These are phyloP conservation scores for Acer negundo DNA, from an alignment of 345 rosid genomes.

Conservation along the genomic window DNA sequence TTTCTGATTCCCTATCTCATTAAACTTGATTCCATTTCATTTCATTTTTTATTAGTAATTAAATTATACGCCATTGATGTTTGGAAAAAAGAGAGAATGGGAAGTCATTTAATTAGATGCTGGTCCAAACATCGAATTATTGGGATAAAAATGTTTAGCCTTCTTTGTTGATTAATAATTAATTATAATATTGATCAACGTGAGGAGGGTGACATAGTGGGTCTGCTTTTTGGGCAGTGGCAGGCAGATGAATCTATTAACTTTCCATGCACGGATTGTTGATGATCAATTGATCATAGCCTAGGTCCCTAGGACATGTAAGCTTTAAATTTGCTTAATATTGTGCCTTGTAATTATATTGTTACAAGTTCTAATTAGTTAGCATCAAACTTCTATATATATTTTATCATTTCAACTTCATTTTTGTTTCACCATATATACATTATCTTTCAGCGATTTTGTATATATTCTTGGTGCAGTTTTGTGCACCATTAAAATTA, in stretches of 20 bases:
- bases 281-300: not conserved
- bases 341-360: not conserved
- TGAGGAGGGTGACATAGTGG: not conserved
- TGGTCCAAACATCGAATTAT: not conserved
- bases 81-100: not conserved
- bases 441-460: not conserved
- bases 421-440: not conserved
- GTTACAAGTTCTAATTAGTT: not conserved
- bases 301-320: not conserved
- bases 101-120: not conserved
- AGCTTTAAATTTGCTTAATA: not conserved
- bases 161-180: too few species aligned
- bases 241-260: constrained; percentile 28
- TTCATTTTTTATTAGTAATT: too few species aligned
- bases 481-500: constrained; percentile 30
- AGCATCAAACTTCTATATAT: not conserved
- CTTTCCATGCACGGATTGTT: constrained; percentile 9
- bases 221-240: constrained; percentile 1
- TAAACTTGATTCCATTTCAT: too few species aligned
- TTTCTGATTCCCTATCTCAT: too few species aligned
- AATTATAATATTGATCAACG: not conserved
- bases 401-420: not conserved
- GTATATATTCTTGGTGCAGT: constrained; percentile 25
- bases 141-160: not conserved
- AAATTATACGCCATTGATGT: not conserved